phyloP scores from a whole-genome alignment of 1,284 basidiomycete species.

The Cryptococcus jaspeensis region DNA sequence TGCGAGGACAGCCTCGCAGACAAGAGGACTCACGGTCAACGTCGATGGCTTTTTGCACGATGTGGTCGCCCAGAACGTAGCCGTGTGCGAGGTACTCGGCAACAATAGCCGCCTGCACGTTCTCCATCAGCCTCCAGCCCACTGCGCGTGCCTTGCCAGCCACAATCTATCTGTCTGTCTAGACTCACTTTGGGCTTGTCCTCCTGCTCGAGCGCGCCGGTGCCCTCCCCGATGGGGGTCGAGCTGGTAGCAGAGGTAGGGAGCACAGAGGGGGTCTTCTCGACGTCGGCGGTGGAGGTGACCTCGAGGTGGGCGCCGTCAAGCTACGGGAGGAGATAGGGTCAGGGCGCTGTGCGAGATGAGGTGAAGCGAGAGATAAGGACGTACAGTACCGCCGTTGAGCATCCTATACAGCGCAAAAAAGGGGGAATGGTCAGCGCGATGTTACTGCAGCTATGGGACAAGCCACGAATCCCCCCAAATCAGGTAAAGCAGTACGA shows the following conservation, averaged over 20 bases:
- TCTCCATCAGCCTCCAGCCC: conserved; percentile 14
- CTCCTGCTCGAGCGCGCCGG: conserved; percentile 44
- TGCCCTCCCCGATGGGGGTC: conserved; percentile 39
- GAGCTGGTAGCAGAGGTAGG: conserved; percentile 38
- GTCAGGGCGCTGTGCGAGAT: background rate
- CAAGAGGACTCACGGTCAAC: conserved; percentile 65
- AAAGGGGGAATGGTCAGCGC: background rate
- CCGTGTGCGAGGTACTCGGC: conserved; percentile 84
- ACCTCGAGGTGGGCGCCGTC: conserved; percentile 54
- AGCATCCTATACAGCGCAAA: conserved; percentile 34
- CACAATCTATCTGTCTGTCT: background rate
- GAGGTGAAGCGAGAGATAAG: background rate
- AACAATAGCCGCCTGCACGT: conserved; percentile 58
- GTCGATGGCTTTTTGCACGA: conserved; percentile 82
- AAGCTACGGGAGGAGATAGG: conserved; percentile 25
- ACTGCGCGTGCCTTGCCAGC: background rate
- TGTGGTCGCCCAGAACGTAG: conserved; percentile 73
- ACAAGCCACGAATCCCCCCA: too few species aligned
- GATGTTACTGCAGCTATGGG: background rate
- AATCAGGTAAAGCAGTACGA: background rate
- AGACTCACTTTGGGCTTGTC: conserved; percentile 53
- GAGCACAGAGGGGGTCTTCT: conserved; percentile 38
- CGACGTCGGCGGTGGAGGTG: conserved; percentile 41
- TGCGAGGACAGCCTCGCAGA: too few species aligned
- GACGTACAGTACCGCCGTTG: conserved; percentile 51